phyloP scores from a whole-genome alignment of 169 alveolate genomes.

The Eimeria brunetti region DNA sequence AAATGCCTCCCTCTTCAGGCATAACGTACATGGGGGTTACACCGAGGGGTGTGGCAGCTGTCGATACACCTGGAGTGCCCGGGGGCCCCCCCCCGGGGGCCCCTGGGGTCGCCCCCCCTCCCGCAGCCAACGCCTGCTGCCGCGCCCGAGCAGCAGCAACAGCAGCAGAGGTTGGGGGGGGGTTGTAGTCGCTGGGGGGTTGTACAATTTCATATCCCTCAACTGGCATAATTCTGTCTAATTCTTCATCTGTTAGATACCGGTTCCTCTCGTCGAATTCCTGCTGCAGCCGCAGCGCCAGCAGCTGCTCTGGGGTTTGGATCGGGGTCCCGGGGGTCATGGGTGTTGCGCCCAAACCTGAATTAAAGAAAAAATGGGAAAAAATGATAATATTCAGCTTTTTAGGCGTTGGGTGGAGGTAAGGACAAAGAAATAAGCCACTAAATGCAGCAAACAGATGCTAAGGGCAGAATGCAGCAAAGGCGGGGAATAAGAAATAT shows the following conservation, averaged over 20 bases:
- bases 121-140: constrained; percentile 67
- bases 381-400: too few species aligned
- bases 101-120: background rate
- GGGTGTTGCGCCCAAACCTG: constrained; percentile 82
- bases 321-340: constrained; percentile 81
- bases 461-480: too few species aligned
- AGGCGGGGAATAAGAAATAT: too few species aligned
- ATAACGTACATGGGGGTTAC: constrained; percentile 88
- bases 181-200: constrained; percentile 94
- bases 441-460: too few species aligned
- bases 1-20: constrained; percentile 88
- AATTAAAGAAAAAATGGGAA: background rate
- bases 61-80: constrained; percentile 81
- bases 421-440: too few species aligned
- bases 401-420: too few species aligned
- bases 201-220: constrained; percentile 95
- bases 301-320: constrained; percentile 81
- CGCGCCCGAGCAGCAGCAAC: constrained; percentile 81
- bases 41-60: constrained; percentile 84
- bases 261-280: constrained; percentile 86
- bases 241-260: constrained; percentile 97
- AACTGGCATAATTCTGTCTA: constrained; percentile 94
- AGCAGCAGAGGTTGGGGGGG: constrained; percentile 81
- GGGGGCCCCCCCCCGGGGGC: too few species aligned
- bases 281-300: constrained; percentile 80